Evolutionary conservation across 306 rosid species (phyloP).

Genomic region (Dicorynia guianensis): DNA sequence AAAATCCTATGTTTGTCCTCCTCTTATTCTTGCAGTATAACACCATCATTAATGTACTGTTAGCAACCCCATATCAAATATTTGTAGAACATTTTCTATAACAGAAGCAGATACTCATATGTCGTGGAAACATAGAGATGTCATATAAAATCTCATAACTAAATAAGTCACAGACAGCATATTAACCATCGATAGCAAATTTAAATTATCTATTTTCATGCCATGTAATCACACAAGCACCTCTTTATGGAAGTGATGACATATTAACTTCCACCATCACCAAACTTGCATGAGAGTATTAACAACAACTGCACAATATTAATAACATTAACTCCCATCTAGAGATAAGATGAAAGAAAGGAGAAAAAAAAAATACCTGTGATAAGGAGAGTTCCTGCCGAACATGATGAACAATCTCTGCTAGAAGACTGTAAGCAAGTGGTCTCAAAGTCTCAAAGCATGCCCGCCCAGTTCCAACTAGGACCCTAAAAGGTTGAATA

Average conservation of each 20-base stretch:
- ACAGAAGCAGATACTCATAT: not conserved
- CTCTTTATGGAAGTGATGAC: not conserved
- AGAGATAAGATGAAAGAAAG: slow-evolving; percentile 20
- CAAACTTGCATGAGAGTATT: slow-evolving; percentile 13
- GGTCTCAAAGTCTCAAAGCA: slow-evolving; percentile 98
- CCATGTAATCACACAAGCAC: not conserved
- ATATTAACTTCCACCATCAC: not conserved
- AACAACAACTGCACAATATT: not conserved
- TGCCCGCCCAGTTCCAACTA: slow-evolving; percentile 96
- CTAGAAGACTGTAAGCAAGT: slow-evolving; percentile 94
- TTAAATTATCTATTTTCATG: not conserved
- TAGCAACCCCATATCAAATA: not conserved
- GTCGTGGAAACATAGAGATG: not conserved
- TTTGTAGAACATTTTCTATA: too few relatives aligned
- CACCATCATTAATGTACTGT: not conserved
- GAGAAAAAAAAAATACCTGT: slow-evolving; percentile 60
- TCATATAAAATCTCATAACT: not conserved
- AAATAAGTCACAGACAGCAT: not conserved
- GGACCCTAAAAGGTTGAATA: slow-evolving; percentile 64
- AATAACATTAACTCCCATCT: slow-evolving; percentile 29
- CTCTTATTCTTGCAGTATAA: not conserved
- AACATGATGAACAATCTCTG: slow-evolving; percentile 99
- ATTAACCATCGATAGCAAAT: not conserved
- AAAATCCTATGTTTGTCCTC: not conserved
- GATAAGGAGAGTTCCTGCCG: slow-evolving; percentile 85